These are phyloP conservation scores for Coemansia interrupta DNA, from an alignment of 192 early-diverging fungal genomes.

Conservation along the genomic window DNA sequence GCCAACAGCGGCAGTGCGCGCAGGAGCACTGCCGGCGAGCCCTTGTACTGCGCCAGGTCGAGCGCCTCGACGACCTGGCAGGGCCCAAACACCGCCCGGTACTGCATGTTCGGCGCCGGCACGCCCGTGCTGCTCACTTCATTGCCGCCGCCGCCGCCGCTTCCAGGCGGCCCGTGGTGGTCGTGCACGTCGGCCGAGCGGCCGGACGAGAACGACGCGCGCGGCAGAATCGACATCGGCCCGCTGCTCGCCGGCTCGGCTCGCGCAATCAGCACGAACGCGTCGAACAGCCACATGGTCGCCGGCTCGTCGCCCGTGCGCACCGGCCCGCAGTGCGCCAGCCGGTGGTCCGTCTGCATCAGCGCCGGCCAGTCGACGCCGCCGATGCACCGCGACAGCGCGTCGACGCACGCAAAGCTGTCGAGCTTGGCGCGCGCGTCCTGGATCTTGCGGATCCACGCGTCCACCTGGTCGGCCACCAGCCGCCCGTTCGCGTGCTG, in stretches of 20 bases:
- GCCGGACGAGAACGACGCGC: slow-evolving; percentile 4
- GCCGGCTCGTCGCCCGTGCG: slow-evolving; percentile 21
- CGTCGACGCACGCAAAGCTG: slow-evolving; percentile 42
- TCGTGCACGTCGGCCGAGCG: slow-evolving; percentile 8
- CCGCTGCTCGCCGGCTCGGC: slow-evolving; percentile 4
- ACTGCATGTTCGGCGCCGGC: slow-evolving; percentile 22
- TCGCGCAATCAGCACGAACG: slow-evolving; percentile 32
- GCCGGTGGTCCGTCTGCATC: slow-evolving; percentile 23
- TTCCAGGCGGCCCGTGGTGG: background rate
- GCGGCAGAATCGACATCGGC: slow-evolving; percentile 6
- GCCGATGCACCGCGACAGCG: slow-evolving; percentile 17
- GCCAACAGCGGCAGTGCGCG: slow-evolving; percentile 18
- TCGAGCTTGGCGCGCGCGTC: slow-evolving; percentile 44
- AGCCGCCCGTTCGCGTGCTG: slow-evolving; percentile 32
- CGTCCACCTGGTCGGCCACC: slow-evolving; percentile 44
- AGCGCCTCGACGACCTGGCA: slow-evolving; percentile 39
- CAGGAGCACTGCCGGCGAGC: slow-evolving; percentile 30
- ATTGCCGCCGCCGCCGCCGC: slow-evolving; percentile 1
- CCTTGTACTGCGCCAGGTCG: slow-evolving; percentile 44
- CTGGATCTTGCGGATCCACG: slow-evolving; percentile 51
- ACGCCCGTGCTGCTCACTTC: slow-evolving; percentile 5
- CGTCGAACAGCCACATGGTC: slow-evolving; percentile 46
- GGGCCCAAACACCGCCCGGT: slow-evolving; percentile 28
- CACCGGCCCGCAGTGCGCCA: slow-evolving; percentile 35
- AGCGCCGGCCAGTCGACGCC: slow-evolving; percentile 32